phyloP scores from a whole-genome alignment of 1,284 basidiomycete species.

The Leccinum subspadiceum region DNA sequence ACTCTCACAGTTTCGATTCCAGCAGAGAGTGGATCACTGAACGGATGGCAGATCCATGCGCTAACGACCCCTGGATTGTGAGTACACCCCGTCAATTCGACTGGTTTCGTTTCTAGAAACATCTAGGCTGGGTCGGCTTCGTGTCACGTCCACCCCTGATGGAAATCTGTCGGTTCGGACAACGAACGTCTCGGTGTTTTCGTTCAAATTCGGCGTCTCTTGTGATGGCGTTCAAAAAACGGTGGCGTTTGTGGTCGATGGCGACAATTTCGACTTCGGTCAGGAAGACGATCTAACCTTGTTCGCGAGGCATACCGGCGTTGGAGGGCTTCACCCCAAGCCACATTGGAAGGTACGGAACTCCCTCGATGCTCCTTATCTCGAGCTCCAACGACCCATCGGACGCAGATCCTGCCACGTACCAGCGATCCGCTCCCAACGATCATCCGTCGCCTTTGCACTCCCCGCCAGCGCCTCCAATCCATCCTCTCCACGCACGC shows the following conservation, averaged over 20 bases:
- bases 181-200: too few relatives aligned
- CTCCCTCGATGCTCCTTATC: neutral
- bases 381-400: neutral
- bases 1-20: too few relatives aligned
- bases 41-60: too few relatives aligned
- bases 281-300: constrained; percentile 1
- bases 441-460: neutral
- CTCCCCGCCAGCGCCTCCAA: constrained; percentile 50
- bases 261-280: constrained; percentile 1
- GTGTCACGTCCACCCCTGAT: too few relatives aligned
- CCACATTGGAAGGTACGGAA: constrained; percentile 25
- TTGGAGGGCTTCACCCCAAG: neutral
- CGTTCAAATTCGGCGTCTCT: too few relatives aligned
- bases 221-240: neutral
- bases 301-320: constrained; percentile 10
- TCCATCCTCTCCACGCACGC: constrained; percentile 54
- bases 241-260: constrained; percentile 15
- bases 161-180: too few relatives aligned
- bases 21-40: too few relatives aligned
- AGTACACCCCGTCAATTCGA: too few relatives aligned
- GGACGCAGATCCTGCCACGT: constrained; percentile 8
- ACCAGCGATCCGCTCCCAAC: neutral
- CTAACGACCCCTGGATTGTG: too few relatives aligned
- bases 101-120: too few relatives aligned
- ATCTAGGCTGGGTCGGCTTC: too few relatives aligned